Conservation (phyloP, 1,284 basidiomycete genomes). For the Grifola frondosa region DNA sequence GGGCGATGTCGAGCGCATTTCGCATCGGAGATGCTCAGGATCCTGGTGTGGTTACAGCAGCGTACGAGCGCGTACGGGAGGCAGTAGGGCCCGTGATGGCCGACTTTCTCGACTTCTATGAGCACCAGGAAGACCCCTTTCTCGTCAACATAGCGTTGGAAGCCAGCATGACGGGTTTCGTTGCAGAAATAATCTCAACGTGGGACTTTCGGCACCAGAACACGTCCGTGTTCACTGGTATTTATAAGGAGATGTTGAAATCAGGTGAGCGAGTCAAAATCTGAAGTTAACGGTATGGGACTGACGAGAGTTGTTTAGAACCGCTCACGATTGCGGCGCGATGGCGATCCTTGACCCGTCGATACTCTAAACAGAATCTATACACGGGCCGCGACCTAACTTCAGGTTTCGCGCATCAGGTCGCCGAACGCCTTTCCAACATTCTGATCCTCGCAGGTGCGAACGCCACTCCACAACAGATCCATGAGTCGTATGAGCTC, state of each 20-base stretch:
- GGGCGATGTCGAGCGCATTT: constrained; percentile 36
- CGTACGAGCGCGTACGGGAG: constrained; percentile 19
- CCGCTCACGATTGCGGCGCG: constrained; percentile 49
- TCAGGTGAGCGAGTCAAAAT: constrained; percentile 17
- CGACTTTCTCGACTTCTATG: constrained; percentile 33
- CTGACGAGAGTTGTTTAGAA: constrained; percentile 32
- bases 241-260: constrained; percentile 21
- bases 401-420: constrained; percentile 21
- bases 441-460: constrained; percentile 20
- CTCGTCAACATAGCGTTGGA: constrained; percentile 55
- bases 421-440: constrained; percentile 22
- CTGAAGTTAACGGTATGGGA: neutral
- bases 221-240: constrained; percentile 35
- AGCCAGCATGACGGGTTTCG: constrained; percentile 45
- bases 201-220: constrained; percentile 51
- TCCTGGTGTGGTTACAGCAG: constrained; percentile 7
- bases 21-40: constrained; percentile 12
- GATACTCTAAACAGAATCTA: constrained; percentile 24
- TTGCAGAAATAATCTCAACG: constrained; percentile 48
- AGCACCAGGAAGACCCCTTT: constrained; percentile 45
- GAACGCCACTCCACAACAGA: constrained; percentile 3
- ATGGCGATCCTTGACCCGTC: constrained; percentile 23
- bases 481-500: constrained; percentile 11
- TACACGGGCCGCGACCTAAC: constrained; percentile 24
- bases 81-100: constrained; percentile 37